Evolutionary conservation across 73 alveolate species (phyloP), one percentile per base, ranked within the genome.

Genomic region (Urostyla sp.): DNA sequence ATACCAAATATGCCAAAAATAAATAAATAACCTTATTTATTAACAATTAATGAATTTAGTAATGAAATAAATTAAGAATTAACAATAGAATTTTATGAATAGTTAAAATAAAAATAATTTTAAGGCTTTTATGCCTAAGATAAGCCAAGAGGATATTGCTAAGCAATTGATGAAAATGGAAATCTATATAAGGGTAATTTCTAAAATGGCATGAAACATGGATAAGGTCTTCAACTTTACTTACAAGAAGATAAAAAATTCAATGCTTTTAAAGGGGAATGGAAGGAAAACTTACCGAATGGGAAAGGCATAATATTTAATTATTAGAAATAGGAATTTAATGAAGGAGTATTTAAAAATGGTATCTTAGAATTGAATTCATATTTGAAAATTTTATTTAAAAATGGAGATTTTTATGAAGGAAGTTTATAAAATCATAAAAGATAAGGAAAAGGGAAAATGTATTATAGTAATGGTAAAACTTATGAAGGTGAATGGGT

Each of bases 401-500:
- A 48, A 11, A 80, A 80, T 45, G 75, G 77, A 30, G 90, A 80
- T 18, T 57, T 63, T 24, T 80, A 51, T 51, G 75, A 67, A 67
- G 84, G 90, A 2, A 59, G 54, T 59, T 69, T 58, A 44, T 59
- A 50, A 28, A 72, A 44, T 16, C 67, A 80, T 40, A 66, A 79
- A 66, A 76, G 63, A 67, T 51, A 50, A 51, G 92, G 95, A 11
- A 84, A 72, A 57, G 95, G 95, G 30, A 67, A 45, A 23, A 55
- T 72, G 43, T 40, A 67, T 45, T 91, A 61, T 54, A 13, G 26
- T 0, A 90, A 92, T 44, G 92, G 95, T 7, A 84, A 90, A 46
- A 55, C 38, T 36, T 92, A 92, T 75, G 80, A 84, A 50, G 97
- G 97, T 24, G 90, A 87, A 52, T 90, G 84, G 87, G 67, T 55